A percentile compares a stretch with the other conserved stretches of the same genome.
These are phyloP conservation scores for Botrytis paeoniae DNA, from an alignment of 2,329 filamentous ascomycete genomes.

Conservation along the genomic window DNA sequence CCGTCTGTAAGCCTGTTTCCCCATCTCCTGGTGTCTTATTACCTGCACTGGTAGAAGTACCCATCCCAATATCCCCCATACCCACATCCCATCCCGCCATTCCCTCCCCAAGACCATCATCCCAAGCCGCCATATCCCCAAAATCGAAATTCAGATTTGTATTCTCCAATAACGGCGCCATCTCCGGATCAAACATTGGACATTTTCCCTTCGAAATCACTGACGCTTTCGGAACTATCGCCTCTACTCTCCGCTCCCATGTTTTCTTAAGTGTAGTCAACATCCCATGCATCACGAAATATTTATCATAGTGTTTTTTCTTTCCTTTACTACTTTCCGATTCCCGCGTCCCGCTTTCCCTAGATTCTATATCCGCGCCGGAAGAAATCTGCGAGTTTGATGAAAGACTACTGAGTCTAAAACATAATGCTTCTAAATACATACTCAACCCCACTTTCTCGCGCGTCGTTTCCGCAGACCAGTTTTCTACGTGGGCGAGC, in stretches of 20 bases:
- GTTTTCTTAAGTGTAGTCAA: slow-evolving; percentile 3
- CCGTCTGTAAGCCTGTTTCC: rapidly evolving
- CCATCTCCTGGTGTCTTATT: not conserved
- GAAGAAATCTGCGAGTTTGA: not conserved
- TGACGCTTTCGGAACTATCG: not conserved
- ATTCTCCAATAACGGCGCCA: not conserved
- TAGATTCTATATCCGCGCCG: not conserved
- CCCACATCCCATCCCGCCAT: not conserved
- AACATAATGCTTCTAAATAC: slow-evolving; percentile 36
- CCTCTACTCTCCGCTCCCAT: not conserved
- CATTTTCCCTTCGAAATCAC: not conserved
- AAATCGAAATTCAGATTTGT: slow-evolving; percentile 23
- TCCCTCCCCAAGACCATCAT: not conserved
- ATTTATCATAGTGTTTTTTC: not conserved
- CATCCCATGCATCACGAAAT: slow-evolving; percentile 1
- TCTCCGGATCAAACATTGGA: slow-evolving; percentile 5
- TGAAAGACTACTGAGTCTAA: slow-evolving; percentile 28
- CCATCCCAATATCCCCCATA: not conserved
- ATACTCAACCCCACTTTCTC: slow-evolving; percentile 31
- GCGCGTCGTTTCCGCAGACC: slow-evolving; percentile 30
- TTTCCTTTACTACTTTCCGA: not conserved
- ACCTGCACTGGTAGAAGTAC: not conserved
- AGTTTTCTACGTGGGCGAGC: slow-evolving; percentile 29
- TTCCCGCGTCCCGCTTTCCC: not conserved
- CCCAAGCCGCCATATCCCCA: slow-evolving; percentile 6